These are phyloP conservation scores for Pachyrhizus erosus DNA, from an alignment of 306 rosid genomes.

Conservation along the genomic window DNA sequence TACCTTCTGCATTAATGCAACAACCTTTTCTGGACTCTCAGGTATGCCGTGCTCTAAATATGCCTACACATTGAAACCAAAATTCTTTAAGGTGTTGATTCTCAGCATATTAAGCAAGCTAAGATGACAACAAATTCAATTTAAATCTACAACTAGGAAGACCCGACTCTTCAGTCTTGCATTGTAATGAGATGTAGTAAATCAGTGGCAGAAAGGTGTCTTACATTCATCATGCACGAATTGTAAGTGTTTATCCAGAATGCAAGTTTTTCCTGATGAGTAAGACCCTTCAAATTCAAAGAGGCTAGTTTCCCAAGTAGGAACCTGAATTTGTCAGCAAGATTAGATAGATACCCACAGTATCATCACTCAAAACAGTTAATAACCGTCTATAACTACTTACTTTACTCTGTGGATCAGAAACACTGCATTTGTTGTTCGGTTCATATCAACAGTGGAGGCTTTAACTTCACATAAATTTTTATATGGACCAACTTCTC, in stretches of 20 bases:
- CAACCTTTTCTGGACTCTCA: slow-evolving; percentile 91
- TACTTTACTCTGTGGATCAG: slow-evolving; percentile 79
- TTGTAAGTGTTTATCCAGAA: slow-evolving; percentile 95
- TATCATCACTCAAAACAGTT: slow-evolving; percentile 19
- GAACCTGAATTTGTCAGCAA: slow-evolving; percentile 54
- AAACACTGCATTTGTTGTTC: slow-evolving; percentile 64
- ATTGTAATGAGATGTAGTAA: slow-evolving; percentile 2
- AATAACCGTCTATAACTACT: slow-evolving; percentile 50
- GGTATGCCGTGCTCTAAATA: slow-evolving; percentile 87
- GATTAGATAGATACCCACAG: slow-evolving; percentile 21
- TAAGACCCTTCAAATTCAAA: slow-evolving; percentile 80
- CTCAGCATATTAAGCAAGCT: neutral
- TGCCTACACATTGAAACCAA: slow-evolving; percentile 62
- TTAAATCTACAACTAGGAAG: slow-evolving; percentile 22
- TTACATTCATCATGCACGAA: slow-evolving; percentile 91
- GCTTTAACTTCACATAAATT: slow-evolving; percentile 68
- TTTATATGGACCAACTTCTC: slow-evolving; percentile 74
- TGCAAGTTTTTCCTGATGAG: slow-evolving; percentile 94
- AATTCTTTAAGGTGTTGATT: neutral
- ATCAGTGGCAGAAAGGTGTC: slow-evolving; percentile 38
- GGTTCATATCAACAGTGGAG: slow-evolving; percentile 67
- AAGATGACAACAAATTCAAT: slow-evolving; percentile 3
- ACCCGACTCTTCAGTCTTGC: neutral
- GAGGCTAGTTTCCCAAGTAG: slow-evolving; percentile 78
- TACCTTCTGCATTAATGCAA: slow-evolving; percentile 94